Conservation (phyloP, 345 rosid genomes). For the Eucalyptus lansdowneana region DNA sequence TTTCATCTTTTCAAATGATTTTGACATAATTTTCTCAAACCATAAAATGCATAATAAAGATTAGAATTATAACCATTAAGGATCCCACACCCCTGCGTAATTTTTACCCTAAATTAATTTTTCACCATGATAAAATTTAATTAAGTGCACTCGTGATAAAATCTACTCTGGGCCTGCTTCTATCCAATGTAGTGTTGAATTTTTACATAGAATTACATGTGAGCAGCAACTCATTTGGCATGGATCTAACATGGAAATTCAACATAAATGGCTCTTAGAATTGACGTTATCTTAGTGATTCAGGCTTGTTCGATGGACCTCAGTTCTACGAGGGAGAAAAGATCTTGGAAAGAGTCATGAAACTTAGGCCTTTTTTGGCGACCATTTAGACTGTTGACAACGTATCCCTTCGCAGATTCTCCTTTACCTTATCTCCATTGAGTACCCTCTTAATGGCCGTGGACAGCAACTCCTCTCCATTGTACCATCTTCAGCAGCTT, state of each 20-base stretch:
- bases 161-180: background rate
- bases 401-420: background rate
- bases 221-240: background rate
- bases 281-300: background rate
- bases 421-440: background rate
- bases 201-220: background rate
- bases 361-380: background rate
- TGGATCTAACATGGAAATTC: background rate
- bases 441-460: background rate
- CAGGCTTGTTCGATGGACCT: background rate
- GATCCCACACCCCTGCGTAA: background rate
- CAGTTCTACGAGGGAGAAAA: background rate
- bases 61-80: background rate
- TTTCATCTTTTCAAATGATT: background rate
- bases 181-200: background rate
- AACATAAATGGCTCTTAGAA: background rate
- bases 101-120: background rate
- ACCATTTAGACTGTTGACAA: background rate
- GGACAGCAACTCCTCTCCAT: background rate
- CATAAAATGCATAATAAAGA: background rate
- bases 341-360: background rate
- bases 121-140: background rate
- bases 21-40: background rate
- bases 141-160: rapidly evolving
- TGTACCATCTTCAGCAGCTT: background rate